A percentile compares a stretch with the other conserved stretches of the same genome.
phyloP scores from a whole-genome alignment of 2,329 filamentous ascomycete species.

The Trichoderma semiorbis region DNA sequence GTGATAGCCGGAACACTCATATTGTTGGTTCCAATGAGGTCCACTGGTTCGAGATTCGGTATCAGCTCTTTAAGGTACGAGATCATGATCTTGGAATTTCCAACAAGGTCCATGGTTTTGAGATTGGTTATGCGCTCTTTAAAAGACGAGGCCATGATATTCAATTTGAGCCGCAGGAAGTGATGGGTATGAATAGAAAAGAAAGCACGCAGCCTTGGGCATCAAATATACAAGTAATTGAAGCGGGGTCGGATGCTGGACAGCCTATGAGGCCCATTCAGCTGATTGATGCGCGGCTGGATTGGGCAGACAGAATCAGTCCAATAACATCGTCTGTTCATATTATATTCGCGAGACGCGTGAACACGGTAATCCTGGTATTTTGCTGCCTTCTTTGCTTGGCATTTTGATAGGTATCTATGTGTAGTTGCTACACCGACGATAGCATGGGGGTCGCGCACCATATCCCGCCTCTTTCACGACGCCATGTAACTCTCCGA shows the following conservation, averaged over 20 bases:
- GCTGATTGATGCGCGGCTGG: not conserved
- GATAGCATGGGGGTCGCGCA: not conserved
- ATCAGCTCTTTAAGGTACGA: not conserved
- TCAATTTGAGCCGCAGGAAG: too few relatives aligned
- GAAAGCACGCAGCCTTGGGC: not conserved
- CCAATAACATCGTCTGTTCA: not conserved
- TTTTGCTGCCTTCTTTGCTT: not conserved
- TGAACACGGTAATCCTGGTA: not conserved
- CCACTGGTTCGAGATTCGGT: accelerated
- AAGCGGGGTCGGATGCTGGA: not conserved
- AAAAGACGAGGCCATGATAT: too few relatives aligned
- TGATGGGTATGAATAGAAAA: too few relatives aligned
- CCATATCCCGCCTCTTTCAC: not conserved
- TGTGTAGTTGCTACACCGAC: not conserved
- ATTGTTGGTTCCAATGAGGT: accelerated
- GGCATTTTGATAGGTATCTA: not conserved
- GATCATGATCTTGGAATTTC: not conserved
- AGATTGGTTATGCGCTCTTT: too few relatives aligned
- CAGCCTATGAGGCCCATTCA: not conserved
- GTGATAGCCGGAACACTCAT: not conserved
- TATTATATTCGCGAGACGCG: not conserved
- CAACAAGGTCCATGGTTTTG: not conserved
- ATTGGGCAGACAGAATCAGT: not conserved
- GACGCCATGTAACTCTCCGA: not conserved
- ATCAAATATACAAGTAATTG: not conserved